Percentiles rank a stretch among this genome's conserved stretches.
These are phyloP conservation scores for Stenogyne calaminthoides DNA, from an alignment of 305 asterid genomes.

Conservation along the genomic window DNA sequence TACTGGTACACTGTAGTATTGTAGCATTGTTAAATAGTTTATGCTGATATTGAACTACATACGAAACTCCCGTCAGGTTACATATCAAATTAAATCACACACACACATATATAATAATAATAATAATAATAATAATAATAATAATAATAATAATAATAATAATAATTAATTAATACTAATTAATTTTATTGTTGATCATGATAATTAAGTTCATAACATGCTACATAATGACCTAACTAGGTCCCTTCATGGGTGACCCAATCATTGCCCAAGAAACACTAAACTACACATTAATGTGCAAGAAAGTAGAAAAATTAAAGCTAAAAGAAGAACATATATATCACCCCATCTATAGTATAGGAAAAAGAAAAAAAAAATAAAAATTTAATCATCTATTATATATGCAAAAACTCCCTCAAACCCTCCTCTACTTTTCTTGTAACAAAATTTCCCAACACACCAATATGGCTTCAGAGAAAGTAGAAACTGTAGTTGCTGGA, in stretches of 20 bases:
- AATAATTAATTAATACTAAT: not conserved
- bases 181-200: not conserved
- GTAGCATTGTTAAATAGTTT: too few species aligned
- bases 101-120: too few species aligned
- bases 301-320: conserved; percentile 20
- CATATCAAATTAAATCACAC: too few species aligned
- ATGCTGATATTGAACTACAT: too few species aligned
- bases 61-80: too few species aligned
- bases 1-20: too few species aligned
- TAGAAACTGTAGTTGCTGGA: conserved; percentile 80
- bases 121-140: too few species aligned
- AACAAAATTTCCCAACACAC: not conserved
- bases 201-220: not conserved
- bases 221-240: conserved; percentile 21
- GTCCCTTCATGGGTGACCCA: conserved; percentile 45
- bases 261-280: conserved; percentile 53
- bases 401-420: conserved; percentile 31
- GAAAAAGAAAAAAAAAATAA: not conserved
- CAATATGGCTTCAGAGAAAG: conserved; percentile 78
- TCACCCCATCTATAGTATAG: conserved; percentile 13
- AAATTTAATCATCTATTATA: conserved; percentile 26
- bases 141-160: too few species aligned
- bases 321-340: conserved; percentile 16
- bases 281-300: conserved; percentile 29
- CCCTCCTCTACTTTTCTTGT: conserved; percentile 25